Base-by-base conservation (phyloP, 176 grass and related monocot species). In the Lolium multiflorum region DNA sequence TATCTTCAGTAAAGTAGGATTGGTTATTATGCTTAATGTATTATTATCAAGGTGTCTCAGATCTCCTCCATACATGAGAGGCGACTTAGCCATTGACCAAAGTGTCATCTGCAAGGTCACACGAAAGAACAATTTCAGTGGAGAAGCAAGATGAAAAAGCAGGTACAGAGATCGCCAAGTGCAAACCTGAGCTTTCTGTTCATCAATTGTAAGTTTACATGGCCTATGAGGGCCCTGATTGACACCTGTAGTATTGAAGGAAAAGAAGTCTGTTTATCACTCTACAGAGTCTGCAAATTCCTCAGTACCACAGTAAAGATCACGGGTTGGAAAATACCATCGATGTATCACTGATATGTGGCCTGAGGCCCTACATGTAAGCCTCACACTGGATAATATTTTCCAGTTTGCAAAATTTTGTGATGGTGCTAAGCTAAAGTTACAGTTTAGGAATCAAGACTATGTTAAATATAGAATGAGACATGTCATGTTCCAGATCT, bases 41-140 rank as follows among this genome's bases (percentile, higher is more conserved):
- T 16, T 85, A 59, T 59, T 52, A 69, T 95, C 85, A 20, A 98
- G 86, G 69, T 90, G 74, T 82, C 85, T 95, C 81, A 98, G 88
- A 95, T 98, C 95, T 82, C 95, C 95, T 85, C 95, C 95, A 83
- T 93, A 98, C 80, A 95, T 95, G 35, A 98, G 82, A 83, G 93
- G 95, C 16, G 95, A 98, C 74, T 93, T 98, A 44, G 87, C 93
- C 83, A 98, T 98, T 66, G 91, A 93, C 95, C 95, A 98, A 82
- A 98, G 92, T 66, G 93, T 86, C 80, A 98, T 93, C 95, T 98
- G 87, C 56, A 78, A 59, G 47, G 18, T 15, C 49, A 59, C 20
- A 31, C 49, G 22, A 90, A 82, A 83, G 3, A 31, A 49, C 26
- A 5, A 44, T 24, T 87, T 90, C 16, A 76, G 52, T 74, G 25